phyloP scores from a whole-genome alignment of 2,329 filamentous ascomycete species.

The Aphanocladium album region DNA sequence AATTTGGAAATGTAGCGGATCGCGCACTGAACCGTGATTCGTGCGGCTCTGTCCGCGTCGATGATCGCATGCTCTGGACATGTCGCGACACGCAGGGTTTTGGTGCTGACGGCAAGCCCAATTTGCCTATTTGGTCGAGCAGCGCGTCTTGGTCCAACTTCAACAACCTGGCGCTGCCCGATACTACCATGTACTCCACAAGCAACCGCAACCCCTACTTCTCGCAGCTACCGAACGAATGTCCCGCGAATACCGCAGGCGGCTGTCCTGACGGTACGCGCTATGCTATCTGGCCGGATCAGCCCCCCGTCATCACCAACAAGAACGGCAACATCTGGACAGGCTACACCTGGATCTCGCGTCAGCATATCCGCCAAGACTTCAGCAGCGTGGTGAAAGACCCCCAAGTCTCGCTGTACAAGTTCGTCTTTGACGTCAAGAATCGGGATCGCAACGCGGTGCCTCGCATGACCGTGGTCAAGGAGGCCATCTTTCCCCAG shows the following conservation, averaged over 20 bases:
- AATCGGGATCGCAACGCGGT: constrained; percentile 9
- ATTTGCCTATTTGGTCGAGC: constrained; percentile 8
- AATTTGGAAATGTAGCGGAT: constrained; percentile 3
- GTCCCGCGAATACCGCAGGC: constrained; percentile 4
- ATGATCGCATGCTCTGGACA: constrained; percentile 10
- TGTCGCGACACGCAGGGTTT: constrained; percentile 10
- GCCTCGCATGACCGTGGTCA: constrained; percentile 8
- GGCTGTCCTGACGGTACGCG: constrained; percentile 7
- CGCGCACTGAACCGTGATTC: constrained; percentile 10
- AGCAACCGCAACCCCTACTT: constrained; percentile 10
- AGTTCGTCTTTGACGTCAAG: constrained; percentile 9
- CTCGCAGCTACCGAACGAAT: neutral
- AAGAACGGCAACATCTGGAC: constrained; percentile 7
- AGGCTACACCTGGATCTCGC: constrained; percentile 10
- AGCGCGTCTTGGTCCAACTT: constrained; percentile 10
- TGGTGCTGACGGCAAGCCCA: neutral
- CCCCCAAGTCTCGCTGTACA: constrained; percentile 11
- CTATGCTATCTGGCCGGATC: constrained; percentile 12
- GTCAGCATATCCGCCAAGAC: constrained; percentile 8
- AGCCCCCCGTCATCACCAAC: constrained; percentile 5
- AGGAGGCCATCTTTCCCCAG: constrained; percentile 12
- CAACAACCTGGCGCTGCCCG: constrained; percentile 5
- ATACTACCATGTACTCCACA: constrained; percentile 9
- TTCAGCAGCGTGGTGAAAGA: constrained; percentile 11
- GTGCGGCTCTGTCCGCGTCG: constrained; percentile 8